A percentile compares a stretch with the other conserved stretches of the same genome.
Conservation (phyloP, 345 rosid species). For the Brassica nigra region DNA sequence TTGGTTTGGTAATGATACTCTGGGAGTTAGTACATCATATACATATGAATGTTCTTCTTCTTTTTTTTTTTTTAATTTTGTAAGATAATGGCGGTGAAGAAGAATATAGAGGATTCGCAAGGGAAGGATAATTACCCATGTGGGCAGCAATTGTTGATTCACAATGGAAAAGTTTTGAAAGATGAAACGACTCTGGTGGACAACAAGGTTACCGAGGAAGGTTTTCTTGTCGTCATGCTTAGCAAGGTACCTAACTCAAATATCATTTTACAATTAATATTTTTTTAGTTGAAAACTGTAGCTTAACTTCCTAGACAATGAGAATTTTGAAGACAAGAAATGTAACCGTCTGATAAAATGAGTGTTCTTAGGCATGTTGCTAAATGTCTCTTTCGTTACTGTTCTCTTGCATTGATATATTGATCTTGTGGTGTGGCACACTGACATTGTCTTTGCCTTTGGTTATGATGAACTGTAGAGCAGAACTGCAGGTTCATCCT, state of each 20-base stretch:
- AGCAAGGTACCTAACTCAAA: conserved; percentile 63
- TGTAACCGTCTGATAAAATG: not conserved
- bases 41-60: not conserved
- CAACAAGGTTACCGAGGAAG: conserved; percentile 87
- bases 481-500: conserved; percentile 57
- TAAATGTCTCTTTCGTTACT: not conserved
- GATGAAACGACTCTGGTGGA: conserved; percentile 88
- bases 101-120: conserved; percentile 90
- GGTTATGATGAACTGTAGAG: conserved; percentile 53
- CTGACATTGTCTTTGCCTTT: conserved; percentile 27
- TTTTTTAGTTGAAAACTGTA: not conserved
- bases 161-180: conserved; percentile 96
- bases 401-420: not conserved
- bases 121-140: conserved; percentile 97
- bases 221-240: conserved; percentile 98
- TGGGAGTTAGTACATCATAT: not conserved
- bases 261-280: too few species aligned
- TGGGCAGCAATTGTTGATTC: conserved; percentile 90
- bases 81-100: conserved; percentile 94
- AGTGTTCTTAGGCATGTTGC: not conserved
- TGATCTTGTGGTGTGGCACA: not conserved
- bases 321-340: not conserved
- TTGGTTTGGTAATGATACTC: not conserved
- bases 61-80: not conserved
- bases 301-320: not conserved